A percentile compares a stretch with the other conserved stretches of the same genome.
Conservation (phyloP, 371 early-diverging fungal species). For the Umbelopsis sp. region DNA sequence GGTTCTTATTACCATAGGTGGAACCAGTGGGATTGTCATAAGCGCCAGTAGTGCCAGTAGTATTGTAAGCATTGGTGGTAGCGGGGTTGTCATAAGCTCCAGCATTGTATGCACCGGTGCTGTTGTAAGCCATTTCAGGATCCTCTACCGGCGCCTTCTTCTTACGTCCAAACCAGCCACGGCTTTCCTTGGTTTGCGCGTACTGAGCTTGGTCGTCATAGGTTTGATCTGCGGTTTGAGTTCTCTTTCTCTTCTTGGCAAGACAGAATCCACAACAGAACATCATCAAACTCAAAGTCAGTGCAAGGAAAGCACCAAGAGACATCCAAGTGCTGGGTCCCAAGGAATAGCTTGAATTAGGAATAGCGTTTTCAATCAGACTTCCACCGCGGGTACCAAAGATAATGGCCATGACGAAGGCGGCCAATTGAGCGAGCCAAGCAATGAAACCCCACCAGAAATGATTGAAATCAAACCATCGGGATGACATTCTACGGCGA, state of each 20-base stretch:
- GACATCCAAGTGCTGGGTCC: constrained; percentile 6
- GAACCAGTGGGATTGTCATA: background rate
- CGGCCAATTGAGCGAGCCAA: constrained; percentile 34
- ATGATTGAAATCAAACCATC: constrained; percentile 12
- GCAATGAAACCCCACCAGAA: constrained; percentile 28
- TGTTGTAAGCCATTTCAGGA: background rate
- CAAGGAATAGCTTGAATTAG: background rate
- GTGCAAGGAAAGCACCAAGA: background rate
- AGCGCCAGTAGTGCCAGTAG: background rate
- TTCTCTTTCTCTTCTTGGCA: background rate
- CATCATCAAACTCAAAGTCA: background rate
- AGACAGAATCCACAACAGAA: constrained; percentile 14
- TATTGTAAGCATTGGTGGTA: no score
- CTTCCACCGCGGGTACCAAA: constrained; percentile 24
- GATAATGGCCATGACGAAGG: constrained; percentile 32
- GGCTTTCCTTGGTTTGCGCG: background rate
- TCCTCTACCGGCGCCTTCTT: background rate
- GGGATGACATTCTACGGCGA: background rate
- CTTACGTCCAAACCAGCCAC: constrained; percentile 10
- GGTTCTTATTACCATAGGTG: no score
- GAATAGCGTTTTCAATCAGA: background rate
- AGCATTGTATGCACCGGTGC: background rate
- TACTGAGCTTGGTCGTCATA: background rate
- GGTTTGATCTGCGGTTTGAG: background rate
- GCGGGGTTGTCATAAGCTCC: background rate